Percentiles rank a stretch among this genome's conserved stretches.
Conservation (phyloP, 164 flowering plant species). For the Kingdonia uniflora region DNA sequence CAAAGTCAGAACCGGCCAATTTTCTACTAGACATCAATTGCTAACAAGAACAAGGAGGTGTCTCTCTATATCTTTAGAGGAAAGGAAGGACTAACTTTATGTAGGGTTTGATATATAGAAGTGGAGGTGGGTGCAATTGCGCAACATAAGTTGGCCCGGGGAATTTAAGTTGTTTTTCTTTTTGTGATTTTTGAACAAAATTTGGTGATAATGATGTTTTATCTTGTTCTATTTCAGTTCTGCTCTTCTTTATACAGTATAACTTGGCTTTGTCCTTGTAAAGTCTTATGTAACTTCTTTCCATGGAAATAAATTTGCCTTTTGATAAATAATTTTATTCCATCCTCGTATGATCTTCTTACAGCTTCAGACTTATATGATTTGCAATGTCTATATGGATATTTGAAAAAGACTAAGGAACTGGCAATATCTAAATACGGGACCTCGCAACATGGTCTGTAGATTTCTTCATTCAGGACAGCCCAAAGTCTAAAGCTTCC, state of each 20-base stretch:
- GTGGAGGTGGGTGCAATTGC: not conserved
- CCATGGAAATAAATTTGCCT: too few species aligned
- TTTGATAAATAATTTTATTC: too few species aligned
- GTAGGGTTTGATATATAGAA: not conserved
- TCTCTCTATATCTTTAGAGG: not conserved
- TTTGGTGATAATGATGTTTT: not conserved
- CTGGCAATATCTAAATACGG: too few species aligned
- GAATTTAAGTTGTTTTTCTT: not conserved
- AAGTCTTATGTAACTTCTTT: too few species aligned
- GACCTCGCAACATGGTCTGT: too few species aligned
- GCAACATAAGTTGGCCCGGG: constrained; percentile 2
- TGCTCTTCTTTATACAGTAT: not conserved
- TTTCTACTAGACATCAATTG: constrained; percentile 15
- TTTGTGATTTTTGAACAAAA: not conserved
- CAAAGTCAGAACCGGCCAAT: constrained; percentile 23
- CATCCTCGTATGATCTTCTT: too few species aligned
- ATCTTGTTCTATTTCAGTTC: not conserved
- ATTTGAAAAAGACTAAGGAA: too few species aligned
- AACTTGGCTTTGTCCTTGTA: too few species aligned
- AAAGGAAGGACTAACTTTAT: not conserved
- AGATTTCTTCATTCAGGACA: too few species aligned
- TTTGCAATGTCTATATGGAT: too few species aligned
- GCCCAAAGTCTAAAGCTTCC: too few species aligned
- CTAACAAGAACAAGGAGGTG: not conserved
- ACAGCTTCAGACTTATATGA: too few species aligned